Evolutionary conservation across 108 stramenopile species (phyloP), one percentile per base, ranked within the genome.

Genomic region (Hondaea fermentalgiana): DNA sequence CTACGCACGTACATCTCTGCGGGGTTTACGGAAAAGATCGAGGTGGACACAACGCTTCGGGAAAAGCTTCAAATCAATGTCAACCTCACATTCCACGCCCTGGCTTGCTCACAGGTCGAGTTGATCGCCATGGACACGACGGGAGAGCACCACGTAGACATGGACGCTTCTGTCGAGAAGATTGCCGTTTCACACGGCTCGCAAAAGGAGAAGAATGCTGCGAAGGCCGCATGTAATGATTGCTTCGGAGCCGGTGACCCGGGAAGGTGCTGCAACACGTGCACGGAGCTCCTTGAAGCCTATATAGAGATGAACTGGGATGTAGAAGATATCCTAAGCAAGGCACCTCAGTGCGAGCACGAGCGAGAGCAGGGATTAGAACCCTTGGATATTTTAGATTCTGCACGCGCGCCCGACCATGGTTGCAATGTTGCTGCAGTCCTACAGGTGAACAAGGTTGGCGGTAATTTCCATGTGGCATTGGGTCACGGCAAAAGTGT

Each of bases 381-480:
- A 12, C 76, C 76, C 49, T 16, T 25, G 51, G 6, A 47, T 6
- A 23, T 83, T 47, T 16, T 83, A 8, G 76, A 83, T 8, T 10
- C 14, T 12, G 49, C 45, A 23, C 76, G 28, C 10, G 51, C 45
- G 19, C 45, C 76, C 17, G 49, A 83, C 16, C 76, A 83, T 35
- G 76, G 76, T 16, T 83, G 76, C 76, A 83, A 53, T 12, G 10
- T 83, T 43, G 51, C 44, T 6, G 76, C 23, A 0, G 28, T 47
- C 45, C 25, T 83, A 17, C 23, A 28, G 10, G 76, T 83, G 6
- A 83, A 83, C 51, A 90, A 90, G 49, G 90, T 90, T 51, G 90
- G 59, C 12, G 90, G 90, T 45, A 90, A 90, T 60, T 90, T 90
- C 55, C 90, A 90, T 29, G 72, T 90, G 19, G 88, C 90, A 5